phyloP scores from a whole-genome alignment of 2,329 filamentous ascomycete species.

The Beauveria scarabaeidicola region DNA sequence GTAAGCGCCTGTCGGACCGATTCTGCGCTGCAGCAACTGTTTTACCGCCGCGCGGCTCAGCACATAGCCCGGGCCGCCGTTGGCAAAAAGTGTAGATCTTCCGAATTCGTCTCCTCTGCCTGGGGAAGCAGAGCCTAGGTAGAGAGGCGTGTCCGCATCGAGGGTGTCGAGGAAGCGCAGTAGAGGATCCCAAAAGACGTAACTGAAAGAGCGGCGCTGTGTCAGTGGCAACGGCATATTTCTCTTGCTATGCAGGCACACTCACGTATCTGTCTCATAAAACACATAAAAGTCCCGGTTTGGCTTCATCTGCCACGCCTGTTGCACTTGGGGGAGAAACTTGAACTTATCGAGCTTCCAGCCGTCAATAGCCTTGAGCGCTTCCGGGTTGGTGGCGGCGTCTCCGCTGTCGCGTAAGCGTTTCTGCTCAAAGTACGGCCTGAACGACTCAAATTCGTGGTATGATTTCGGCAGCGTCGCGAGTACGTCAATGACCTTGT shows the following conservation, averaged over 20 bases:
- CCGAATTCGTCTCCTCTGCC: background rate
- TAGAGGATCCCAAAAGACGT: constrained; percentile 14
- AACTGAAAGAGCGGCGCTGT: background rate
- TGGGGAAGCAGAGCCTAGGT: constrained; percentile 8
- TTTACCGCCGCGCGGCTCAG: constrained; percentile 13
- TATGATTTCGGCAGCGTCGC: constrained; percentile 34
- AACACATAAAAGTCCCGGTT: constrained; percentile 48
- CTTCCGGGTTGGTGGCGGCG: constrained; percentile 22
- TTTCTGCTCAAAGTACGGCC: constrained; percentile 32
- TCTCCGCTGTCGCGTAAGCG: constrained; percentile 25
- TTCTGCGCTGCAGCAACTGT: constrained; percentile 9
- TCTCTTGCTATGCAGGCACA: background rate
- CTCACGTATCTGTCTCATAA: constrained; percentile 47
- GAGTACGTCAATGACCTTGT: constrained; percentile 36
- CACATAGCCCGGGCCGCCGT: constrained; percentile 14
- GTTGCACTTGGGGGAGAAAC: constrained; percentile 46
- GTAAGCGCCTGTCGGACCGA: background rate
- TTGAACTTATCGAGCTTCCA: constrained; percentile 51
- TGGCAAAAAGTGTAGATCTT: constrained; percentile 9
- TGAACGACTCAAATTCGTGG: constrained; percentile 25
- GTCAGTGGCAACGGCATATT: background rate
- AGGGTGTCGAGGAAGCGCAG: constrained; percentile 12
- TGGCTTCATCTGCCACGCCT: constrained; percentile 37
- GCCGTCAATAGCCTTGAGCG: constrained; percentile 28
- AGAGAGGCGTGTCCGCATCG: constrained; percentile 4